Base-by-base conservation (phyloP, 306 rosid species). In the Pachyrhizus erosus region DNA sequence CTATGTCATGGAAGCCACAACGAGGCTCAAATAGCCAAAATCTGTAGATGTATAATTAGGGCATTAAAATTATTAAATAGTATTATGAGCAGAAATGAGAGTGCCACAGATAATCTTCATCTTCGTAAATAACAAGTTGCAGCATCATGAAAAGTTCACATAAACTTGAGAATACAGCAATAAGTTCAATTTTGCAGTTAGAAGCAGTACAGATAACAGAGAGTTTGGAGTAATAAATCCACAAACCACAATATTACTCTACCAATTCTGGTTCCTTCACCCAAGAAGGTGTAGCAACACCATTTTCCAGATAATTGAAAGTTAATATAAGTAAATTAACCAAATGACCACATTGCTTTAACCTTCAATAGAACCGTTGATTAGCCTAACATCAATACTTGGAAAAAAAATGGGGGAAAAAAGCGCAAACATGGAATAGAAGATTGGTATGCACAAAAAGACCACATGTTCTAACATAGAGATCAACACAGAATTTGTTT, bases 21-120 rank as follows among this genome's bases (percentile, higher is more conserved):
- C 99, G 98, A 85, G 99, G 99, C 89, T 93, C 99, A 76, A 95
- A 95, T 60, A 95, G 91, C 98, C 98, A 93, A 91, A 86, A 93
- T 90, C 99, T 95, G 97, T 83, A 45, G 42, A 33, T 95, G 97
- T 83, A 45, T 48, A 33, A 75, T 76, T 40, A 23, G 81, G 80
- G 73, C 73, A 39, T 87, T 79, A 57, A 68, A 70, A 84, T 69
- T 17, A 81, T 48, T 65, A 46, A 78, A 43, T 69, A 21, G 18
- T 37, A 81, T 24, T 69, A 69, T 64, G 72, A 18, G 12, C 51
- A 70, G 57, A 42, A 57, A 75, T 21, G 33, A 18, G 37, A 48
- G 65, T 68, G 75, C 72, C 49, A 26, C 12, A 65, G 9, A 55
- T 65, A 46, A 70, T 76, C 70, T 61, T 46, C 77, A 70, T 46